Percentiles rank a stretch among this genome's conserved stretches.
These are phyloP conservation scores for Suillus spraguei DNA, from an alignment of 768 basidiomycete genomes.

Conservation along the genomic window DNA sequence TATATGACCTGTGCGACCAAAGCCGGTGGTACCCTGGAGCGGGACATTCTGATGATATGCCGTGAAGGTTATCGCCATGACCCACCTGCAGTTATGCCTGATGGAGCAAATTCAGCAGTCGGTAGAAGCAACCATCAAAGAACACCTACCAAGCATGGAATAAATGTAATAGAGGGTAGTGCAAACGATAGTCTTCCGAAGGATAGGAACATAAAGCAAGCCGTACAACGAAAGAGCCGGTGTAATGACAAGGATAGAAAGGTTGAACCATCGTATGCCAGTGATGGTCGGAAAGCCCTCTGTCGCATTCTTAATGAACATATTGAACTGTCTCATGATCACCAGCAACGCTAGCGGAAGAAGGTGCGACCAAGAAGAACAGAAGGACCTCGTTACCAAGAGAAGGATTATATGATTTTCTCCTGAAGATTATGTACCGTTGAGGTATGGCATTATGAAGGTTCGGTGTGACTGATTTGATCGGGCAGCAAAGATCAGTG, in stretches of 20 bases:
- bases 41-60: conserved; percentile 12
- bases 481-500: conserved; percentile 1
- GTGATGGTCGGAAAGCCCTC: conserved; percentile 48
- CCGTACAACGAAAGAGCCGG: conserved; percentile 77
- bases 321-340: conserved; percentile 15
- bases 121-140: conserved; percentile 13
- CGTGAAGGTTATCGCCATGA: not conserved
- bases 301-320: conserved; percentile 19
- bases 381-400: conserved; percentile 14
- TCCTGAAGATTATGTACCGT: conserved; percentile 5
- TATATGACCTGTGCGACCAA: conserved; percentile 86
- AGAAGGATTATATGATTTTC: conserved; percentile 23
- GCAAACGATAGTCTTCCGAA: conserved; percentile 60
- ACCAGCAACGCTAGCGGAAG: conserved; percentile 3
- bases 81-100: conserved; percentile 55
- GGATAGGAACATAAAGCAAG: conserved; percentile 46
- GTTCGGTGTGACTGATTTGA: conserved; percentile 6
- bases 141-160: conserved; percentile 75
- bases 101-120: conserved; percentile 15
- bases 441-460: conserved; percentile 4
- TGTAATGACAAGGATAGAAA: conserved; percentile 67
- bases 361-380: conserved; percentile 9
- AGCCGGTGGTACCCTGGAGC: conserved; percentile 74
- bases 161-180: conserved; percentile 78
- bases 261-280: conserved; percentile 77